A percentile compares a stretch with the other conserved stretches of the same genome.
Evolutionary conservation across 139 green algal species (phyloP).

Genomic region (Picochlorum sp.): DNA sequence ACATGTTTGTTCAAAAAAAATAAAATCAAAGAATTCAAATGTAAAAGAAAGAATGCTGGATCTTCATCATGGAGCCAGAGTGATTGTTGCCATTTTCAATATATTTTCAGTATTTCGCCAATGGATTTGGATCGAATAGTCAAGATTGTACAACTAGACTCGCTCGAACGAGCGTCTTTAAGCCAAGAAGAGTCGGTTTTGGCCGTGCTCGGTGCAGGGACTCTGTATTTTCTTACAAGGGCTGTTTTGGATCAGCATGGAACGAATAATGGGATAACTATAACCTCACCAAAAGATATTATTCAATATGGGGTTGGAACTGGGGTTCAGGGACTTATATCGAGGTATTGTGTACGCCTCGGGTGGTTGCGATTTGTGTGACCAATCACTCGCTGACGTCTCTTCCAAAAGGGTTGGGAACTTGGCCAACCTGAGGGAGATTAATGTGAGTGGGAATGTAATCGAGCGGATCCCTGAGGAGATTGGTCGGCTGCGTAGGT

Average conservation of each 20-base stretch:
- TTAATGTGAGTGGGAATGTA: constrained; percentile 17
- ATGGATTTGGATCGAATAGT: too few species aligned
- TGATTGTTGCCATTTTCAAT: too few species aligned
- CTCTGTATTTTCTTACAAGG: not conserved
- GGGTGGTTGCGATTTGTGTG: not conserved
- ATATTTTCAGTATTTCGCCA: too few species aligned
- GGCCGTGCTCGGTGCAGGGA: too few species aligned
- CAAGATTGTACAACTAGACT: too few species aligned
- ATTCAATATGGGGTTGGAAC: not conserved
- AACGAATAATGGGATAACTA: constrained; percentile 3
- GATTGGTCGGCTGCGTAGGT: constrained; percentile 34
- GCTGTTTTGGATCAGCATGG: not conserved
- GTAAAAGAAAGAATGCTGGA: too few species aligned
- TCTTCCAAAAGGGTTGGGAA: constrained; percentile 9
- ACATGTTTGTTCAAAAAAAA: too few species aligned
- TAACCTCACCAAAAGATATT: constrained; percentile 2
- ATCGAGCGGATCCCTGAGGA: constrained; percentile 46
- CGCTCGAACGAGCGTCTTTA: too few species aligned
- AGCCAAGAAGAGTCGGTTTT: too few species aligned
- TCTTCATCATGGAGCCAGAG: too few species aligned
- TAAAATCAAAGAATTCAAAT: too few species aligned
- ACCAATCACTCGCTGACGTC: constrained; percentile 1
- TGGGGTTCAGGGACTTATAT: not conserved
- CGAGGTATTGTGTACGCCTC: not conserved
- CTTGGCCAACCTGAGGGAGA: not conserved